Evolutionary conservation across 2,329 filamentous ascomycete species (phyloP).

Genomic region (Tolypocladium guangdongense): DNA sequence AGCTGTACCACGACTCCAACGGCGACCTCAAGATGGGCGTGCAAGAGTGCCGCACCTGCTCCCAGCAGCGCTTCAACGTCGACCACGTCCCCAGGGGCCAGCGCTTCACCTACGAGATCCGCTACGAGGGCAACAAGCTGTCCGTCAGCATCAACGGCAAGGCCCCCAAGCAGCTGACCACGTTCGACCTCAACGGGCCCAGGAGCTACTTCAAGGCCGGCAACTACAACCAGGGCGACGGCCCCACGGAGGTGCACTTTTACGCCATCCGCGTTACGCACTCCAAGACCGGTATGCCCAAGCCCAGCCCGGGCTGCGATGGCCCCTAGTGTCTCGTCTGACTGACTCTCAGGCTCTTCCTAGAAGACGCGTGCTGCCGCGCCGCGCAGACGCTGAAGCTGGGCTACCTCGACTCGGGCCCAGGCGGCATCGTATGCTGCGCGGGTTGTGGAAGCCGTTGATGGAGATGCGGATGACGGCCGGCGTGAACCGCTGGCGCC

Average conservation of each 20-base stretch:
- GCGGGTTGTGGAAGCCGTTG: too few species aligned
- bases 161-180: constrained; percentile 12
- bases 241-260: constrained; percentile 13
- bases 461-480: too few species aligned
- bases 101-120: constrained; percentile 25
- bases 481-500: too few species aligned
- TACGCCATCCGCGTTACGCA: neutral
- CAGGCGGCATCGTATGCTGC: too few species aligned
- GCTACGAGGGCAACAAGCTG: constrained; percentile 22
- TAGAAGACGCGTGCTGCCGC: too few species aligned
- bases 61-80: constrained; percentile 18
- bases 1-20: constrained; percentile 24
- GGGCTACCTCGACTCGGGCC: neutral
- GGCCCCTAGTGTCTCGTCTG: too few species aligned
- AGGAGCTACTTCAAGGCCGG: constrained; percentile 26
- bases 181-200: constrained; percentile 16
- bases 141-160: constrained; percentile 19
- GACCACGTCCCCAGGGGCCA: constrained; percentile 19
- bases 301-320: too few species aligned
- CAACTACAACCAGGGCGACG: constrained; percentile 24
- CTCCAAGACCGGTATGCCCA: too few species aligned
- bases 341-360: too few species aligned
- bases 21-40: constrained; percentile 26
- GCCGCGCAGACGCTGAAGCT: too few species aligned
- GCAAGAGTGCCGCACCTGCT: constrained; percentile 18